These are phyloP conservation scores for Alternaria solani DNA, from an alignment of 2,329 filamentous ascomycete species.

Conservation along the genomic window DNA sequence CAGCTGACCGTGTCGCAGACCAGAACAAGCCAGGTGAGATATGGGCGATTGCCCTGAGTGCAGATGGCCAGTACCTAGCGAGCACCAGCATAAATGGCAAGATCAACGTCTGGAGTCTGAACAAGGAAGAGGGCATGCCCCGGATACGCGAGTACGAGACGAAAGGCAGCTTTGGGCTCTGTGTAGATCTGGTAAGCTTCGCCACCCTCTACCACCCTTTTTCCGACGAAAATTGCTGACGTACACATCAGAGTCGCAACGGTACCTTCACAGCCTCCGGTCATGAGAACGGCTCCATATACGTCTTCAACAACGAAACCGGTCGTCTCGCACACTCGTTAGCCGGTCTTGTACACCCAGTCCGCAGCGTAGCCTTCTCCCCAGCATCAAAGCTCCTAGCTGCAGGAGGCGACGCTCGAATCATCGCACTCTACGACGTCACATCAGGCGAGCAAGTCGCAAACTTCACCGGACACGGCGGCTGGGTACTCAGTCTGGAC, in stretches of 20 bases:
- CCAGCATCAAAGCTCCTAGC: constrained; percentile 85
- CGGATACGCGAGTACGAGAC: constrained; percentile 89
- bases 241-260: constrained; percentile 65
- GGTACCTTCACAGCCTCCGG: constrained; percentile 89
- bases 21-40: constrained; percentile 72
- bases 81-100: constrained; percentile 86
- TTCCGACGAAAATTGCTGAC: neutral
- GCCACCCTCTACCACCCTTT: neutral
- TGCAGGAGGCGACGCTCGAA: constrained; percentile 85
- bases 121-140: constrained; percentile 59
- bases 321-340: constrained; percentile 86
- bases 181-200: constrained; percentile 74
- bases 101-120: constrained; percentile 84
- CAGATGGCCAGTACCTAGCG: constrained; percentile 84
- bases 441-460: constrained; percentile 91
- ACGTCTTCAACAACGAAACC: constrained; percentile 93
- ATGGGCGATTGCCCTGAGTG: constrained; percentile 88
- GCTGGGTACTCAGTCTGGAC: constrained; percentile 90
- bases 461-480: constrained; percentile 78
- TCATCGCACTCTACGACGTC: constrained; percentile 93
- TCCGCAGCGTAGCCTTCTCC: constrained; percentile 86
- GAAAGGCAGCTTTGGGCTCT: constrained; percentile 89
- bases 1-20: constrained; percentile 45
- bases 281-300: constrained; percentile 89
- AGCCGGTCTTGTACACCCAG: constrained; percentile 83